These are phyloP conservation scores for Suillus tomentosus DNA, from an alignment of 768 basidiomycete genomes.

Conservation along the genomic window DNA sequence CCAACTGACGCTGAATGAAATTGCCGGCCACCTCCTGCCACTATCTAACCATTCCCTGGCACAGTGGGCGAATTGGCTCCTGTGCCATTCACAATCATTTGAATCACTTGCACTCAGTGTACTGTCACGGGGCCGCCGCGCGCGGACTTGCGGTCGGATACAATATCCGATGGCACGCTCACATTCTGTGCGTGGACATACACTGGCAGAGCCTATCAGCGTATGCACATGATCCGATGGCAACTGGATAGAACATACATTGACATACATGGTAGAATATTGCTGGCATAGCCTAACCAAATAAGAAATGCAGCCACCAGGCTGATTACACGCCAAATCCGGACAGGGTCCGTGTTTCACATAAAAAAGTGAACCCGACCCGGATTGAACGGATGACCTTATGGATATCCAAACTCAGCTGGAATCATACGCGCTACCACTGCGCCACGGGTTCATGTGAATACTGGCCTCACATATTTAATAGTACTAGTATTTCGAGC, in stretches of 20 bases:
- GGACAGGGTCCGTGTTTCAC: background rate
- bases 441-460: constrained; percentile 18
- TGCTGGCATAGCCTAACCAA: no score
- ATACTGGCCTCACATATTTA: background rate
- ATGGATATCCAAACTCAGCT: constrained; percentile 33
- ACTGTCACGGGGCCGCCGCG: background rate
- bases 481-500: background rate
- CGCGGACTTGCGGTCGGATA: no score
- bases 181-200: no score
- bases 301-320: background rate
- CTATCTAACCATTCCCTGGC: background rate
- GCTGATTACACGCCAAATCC: background rate
- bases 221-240: background rate
- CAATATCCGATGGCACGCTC: background rate
- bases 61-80: no score
- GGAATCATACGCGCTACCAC: constrained; percentile 39
- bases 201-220: background rate
- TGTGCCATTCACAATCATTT: background rate
- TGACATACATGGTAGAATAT: no score
- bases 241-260: background rate
- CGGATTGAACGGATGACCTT: constrained; percentile 53
- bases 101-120: background rate
- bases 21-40: background rate
- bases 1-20: background rate
- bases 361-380: constrained; percentile 25